phyloP scores from a whole-genome alignment of 2,329 filamentous ascomycete genomes.

The Scedosporium minutisporum region DNA sequence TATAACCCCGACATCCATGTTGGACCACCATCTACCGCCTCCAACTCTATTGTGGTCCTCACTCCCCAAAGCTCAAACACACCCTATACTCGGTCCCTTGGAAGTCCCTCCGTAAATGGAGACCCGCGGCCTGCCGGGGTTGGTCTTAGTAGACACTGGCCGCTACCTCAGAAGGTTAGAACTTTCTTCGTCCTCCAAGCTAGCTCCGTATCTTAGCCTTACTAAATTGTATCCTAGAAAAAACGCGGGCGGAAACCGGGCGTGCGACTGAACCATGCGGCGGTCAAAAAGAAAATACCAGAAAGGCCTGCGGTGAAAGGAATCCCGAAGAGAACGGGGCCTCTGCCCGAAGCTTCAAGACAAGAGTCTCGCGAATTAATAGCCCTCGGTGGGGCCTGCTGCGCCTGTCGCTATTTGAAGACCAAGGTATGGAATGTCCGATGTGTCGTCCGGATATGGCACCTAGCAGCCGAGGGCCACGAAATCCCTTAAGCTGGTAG shows the following conservation, averaged over 20 bases:
- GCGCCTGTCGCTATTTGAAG: conserved; percentile 4
- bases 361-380: neutral
- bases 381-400: neutral
- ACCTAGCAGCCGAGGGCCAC: too few species aligned
- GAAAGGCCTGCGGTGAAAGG: neutral
- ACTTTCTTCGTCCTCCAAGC: too few species aligned
- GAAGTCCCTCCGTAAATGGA: neutral
- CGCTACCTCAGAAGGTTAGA: neutral
- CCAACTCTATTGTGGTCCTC: neutral
- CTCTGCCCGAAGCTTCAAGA: neutral
- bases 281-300: neutral
- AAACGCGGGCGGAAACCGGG: neutral
- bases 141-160: neutral
- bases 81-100: neutral
- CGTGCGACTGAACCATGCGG: neutral
- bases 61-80: neutral
- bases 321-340: neutral
- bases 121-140: neutral
- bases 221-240: neutral
- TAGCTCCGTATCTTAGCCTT: too few species aligned
- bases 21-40: neutral
- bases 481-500: too few species aligned
- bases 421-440: neutral
- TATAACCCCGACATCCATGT: neutral
- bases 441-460: neutral